Base-by-base conservation (phyloP, 2,329 filamentous ascomycete genomes). In the Bipolaris zeicola region DNA sequence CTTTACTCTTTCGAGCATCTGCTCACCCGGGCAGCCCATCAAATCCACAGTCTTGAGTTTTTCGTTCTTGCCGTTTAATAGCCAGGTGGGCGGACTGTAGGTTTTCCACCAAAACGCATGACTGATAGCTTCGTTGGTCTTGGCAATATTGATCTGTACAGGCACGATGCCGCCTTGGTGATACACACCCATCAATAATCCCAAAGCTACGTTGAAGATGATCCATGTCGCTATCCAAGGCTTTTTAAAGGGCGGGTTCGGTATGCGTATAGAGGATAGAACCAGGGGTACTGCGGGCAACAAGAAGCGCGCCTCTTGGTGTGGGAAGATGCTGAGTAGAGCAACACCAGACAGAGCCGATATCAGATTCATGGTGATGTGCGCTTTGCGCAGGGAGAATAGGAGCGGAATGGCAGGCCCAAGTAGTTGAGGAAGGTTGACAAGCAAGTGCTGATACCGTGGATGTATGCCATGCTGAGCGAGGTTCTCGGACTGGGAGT, bases 61-160 rank as follows among this genome's bases (percentile, higher is more conserved):
- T 63, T 87, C 84, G 62, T 90, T 92, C 74, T 89, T 90, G 51
- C 89, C 88, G 62, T 92, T 89, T 6, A 93, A 80, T 18, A 94
- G 82, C 89, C 90, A 94, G 34, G 89, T 88, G 0, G 90, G 90
- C 16, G 90, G 90, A 71, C 87, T 90, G 71, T 93, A 93, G 1
- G 90, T 93, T 74, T 92, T 93, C 90, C 90, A 94, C 90, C 90
- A 94, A 48, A 90, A 81, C 3, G 88, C 88, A 33, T 88, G 82
- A 1, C 86, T 87, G 7, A 89, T 86, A 61, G 89, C 64, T 18
- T 73, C 87, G 4, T 85, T 82, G 62, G 90, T 87, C 52, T 84
- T 85, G 68, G 87, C 89, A 69, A 94, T 81, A 70, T 91, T 91
- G 0, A 89, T 85, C 68, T 94, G 90, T 6, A 86, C 87, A 0